phyloP scores from a whole-genome alignment of 2,329 filamentous ascomycete species.

The Aspergillus niger region DNA sequence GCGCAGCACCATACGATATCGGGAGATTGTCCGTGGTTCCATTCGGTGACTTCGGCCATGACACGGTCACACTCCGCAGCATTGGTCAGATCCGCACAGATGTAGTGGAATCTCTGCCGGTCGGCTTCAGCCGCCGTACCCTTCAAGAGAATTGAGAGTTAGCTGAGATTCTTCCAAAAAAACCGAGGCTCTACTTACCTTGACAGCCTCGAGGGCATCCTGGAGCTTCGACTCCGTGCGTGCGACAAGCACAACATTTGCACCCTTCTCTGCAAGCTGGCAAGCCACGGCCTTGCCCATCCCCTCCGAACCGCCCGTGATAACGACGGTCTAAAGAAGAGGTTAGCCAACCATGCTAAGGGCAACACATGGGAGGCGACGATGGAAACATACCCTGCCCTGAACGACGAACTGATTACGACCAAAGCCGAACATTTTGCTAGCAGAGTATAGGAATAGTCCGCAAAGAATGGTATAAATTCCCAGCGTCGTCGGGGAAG shows the following conservation, averaged over 20 bases:
- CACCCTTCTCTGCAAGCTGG: slow-evolving; percentile 77
- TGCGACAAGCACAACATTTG: slow-evolving; percentile 82
- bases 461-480: slow-evolving; percentile 36
- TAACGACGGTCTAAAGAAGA: slow-evolving; percentile 69
- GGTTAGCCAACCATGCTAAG: slow-evolving; percentile 1
- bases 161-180: neutral
- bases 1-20: slow-evolving; percentile 93
- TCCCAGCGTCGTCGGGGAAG: slow-evolving; percentile 29
- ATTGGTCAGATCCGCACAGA: slow-evolving; percentile 78
- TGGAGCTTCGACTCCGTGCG: slow-evolving; percentile 75
- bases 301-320: slow-evolving; percentile 91
- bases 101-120: slow-evolving; percentile 77
- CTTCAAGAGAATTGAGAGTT: slow-evolving; percentile 40
- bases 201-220: slow-evolving; percentile 65
- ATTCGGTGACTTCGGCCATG: slow-evolving; percentile 69
- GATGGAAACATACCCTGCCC: slow-evolving; percentile 65
- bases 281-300: slow-evolving; percentile 78
- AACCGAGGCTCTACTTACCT: slow-evolving; percentile 47
- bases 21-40: slow-evolving; percentile 73
- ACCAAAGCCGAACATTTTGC: slow-evolving; percentile 44
- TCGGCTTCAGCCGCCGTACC: slow-evolving; percentile 64
- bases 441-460: slow-evolving; percentile 35
- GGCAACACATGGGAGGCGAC: neutral
- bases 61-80: slow-evolving; percentile 69
- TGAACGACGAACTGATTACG: slow-evolving; percentile 82